A percentile compares a stretch with the other conserved stretches of the same genome.
Conservation (phyloP, 176 grass and related monocot genomes). For the Paspalum vaginatum region DNA sequence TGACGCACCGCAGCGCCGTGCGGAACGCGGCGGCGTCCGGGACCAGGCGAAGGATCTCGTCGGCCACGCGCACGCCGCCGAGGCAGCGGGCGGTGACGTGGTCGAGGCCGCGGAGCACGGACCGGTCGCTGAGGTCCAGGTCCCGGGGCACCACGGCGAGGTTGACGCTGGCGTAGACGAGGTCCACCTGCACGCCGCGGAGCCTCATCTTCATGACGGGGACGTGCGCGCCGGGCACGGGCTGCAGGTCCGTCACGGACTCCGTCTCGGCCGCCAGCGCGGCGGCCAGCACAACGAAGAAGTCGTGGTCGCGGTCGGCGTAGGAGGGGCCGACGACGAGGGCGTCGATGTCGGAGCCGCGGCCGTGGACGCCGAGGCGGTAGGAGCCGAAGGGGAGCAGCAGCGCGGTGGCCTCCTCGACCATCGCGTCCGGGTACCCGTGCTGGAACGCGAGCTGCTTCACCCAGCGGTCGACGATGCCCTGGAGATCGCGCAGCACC, state of each 20-base stretch:
- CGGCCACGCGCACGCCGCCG: conserved; percentile 77
- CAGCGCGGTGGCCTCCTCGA: conserved; percentile 70
- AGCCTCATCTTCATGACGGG: conserved; percentile 75
- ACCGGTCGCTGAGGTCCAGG: conserved; percentile 60
- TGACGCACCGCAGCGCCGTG: conserved; percentile 70
- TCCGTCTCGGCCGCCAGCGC: conserved; percentile 58
- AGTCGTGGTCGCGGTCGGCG: conserved; percentile 67
- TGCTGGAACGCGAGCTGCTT: conserved; percentile 62
- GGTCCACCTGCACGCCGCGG: conserved; percentile 81
- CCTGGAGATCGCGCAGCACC: conserved; percentile 61
- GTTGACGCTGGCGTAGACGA: conserved; percentile 68
- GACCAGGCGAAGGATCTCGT: conserved; percentile 70
- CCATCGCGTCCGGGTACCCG: conserved; percentile 65
- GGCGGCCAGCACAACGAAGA: conserved; percentile 66
- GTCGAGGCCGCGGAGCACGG: conserved; percentile 68
- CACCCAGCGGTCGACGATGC: conserved; percentile 62
- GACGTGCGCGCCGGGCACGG: conserved; percentile 79
- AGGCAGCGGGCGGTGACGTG: conserved; percentile 65
- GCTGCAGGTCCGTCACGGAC: conserved; percentile 66
- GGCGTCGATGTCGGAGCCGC: conserved; percentile 83
- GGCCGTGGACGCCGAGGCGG: conserved; percentile 80
- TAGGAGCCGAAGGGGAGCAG: conserved; percentile 86
- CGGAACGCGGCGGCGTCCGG: conserved; percentile 74
- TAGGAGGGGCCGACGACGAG: conserved; percentile 84
- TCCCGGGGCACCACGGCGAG: conserved; percentile 59